A percentile compares a stretch with the other conserved stretches of the same genome.
Conservation (phyloP, 805 yeast genomes). For the Metschnikowia reukaufii region DNA sequence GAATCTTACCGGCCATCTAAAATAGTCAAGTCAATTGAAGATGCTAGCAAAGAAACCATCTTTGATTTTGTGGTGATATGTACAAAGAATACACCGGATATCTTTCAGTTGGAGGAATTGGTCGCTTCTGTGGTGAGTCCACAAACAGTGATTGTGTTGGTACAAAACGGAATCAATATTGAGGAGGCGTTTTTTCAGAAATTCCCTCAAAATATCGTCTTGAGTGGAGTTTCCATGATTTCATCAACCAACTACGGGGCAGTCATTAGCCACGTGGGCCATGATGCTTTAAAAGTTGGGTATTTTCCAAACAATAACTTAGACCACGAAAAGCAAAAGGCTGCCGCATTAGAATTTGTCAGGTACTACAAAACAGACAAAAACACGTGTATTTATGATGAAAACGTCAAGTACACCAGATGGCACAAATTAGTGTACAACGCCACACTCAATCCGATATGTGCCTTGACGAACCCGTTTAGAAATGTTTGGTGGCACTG, state of each 20-base stretch:
- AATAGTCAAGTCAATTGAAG: conserved; percentile 47
- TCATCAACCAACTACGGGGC: conserved; percentile 34
- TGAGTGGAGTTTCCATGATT: conserved; percentile 38
- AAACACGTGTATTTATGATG: conserved; percentile 41
- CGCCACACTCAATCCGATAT: conserved; percentile 61
- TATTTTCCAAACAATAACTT: conserved; percentile 34
- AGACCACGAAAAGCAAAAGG: conserved; percentile 27
- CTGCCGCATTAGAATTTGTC: conserved; percentile 45
- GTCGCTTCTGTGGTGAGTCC: conserved; percentile 46
- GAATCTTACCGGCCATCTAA: conserved; percentile 54
- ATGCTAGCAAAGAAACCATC: conserved; percentile 31
- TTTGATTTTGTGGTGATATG: conserved; percentile 62
- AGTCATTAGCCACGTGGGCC: conserved; percentile 27
- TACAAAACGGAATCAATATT: conserved; percentile 43
- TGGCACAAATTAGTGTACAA: conserved; percentile 72
- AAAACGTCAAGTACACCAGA: conserved; percentile 51
- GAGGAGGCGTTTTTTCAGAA: conserved; percentile 32
- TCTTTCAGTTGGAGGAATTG: conserved; percentile 49
- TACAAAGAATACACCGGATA: conserved; percentile 67
- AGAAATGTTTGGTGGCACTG: conserved; percentile 23
- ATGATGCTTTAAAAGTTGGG: conserved; percentile 29
- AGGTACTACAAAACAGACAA: conserved; percentile 45
- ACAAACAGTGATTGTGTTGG: conserved; percentile 31
- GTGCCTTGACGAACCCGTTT: conserved; percentile 55
- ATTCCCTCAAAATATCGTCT: conserved; percentile 34